phyloP scores from a whole-genome alignment of 805 yeast genomes.

The Maudiozyma barnettii region DNA sequence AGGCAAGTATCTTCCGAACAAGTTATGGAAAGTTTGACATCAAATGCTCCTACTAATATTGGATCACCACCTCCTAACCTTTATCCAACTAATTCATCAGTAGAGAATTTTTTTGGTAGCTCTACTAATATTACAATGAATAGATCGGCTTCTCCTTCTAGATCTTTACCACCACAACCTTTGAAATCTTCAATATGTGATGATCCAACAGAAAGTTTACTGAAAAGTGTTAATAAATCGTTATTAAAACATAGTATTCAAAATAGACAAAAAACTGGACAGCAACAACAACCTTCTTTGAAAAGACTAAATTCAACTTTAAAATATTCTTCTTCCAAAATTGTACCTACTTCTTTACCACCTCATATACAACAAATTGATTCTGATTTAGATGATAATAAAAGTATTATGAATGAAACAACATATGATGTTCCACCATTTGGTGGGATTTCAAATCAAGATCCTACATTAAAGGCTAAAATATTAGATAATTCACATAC shows the following conservation, averaged over 20 bases:
- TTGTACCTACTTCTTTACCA: too few relatives aligned
- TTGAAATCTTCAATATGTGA: neutral
- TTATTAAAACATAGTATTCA: slow-evolving; percentile 13
- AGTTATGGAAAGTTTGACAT: slow-evolving; percentile 27
- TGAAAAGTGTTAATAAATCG: slow-evolving; percentile 24
- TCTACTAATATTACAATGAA: neutral
- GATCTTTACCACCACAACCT: slow-evolving; percentile 2
- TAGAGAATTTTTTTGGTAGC: slow-evolving; percentile 40
- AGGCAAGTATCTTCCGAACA: slow-evolving; percentile 21
- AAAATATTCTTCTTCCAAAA: slow-evolving; percentile 1
- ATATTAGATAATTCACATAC: slow-evolving; percentile 31
- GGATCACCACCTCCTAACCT: neutral
- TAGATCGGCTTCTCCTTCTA: slow-evolving; percentile 1
- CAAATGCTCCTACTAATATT: slow-evolving; percentile 23
- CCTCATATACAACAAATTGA: neutral
- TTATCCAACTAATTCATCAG: slow-evolving; percentile 28
- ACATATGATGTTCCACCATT: slow-evolving; percentile 35
- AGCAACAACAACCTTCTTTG: slow-evolving; percentile 1
- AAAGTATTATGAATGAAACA: slow-evolving; percentile 6
- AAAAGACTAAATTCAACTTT: neutral
- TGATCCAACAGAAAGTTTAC: slow-evolving; percentile 20
- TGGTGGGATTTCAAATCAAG: slow-evolving; percentile 65
- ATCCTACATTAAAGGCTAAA: slow-evolving; percentile 36
- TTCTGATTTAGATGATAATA: slow-evolving; percentile 10
- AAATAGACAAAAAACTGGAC: slow-evolving; percentile 1